phyloP scores from a whole-genome alignment of 257 asterid species.

The Jacaranda mimosifolia region DNA sequence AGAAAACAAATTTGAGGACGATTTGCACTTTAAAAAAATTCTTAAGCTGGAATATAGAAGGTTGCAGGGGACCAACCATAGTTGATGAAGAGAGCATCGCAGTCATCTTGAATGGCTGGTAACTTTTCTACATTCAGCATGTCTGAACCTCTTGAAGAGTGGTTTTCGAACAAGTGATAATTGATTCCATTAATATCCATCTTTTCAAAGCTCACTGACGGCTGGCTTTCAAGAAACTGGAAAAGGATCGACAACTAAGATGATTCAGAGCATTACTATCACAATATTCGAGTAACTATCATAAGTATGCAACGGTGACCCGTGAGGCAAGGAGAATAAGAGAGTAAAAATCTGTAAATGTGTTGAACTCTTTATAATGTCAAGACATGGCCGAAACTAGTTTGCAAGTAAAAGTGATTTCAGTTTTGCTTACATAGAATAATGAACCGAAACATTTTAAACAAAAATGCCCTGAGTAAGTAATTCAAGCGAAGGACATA shows the following conservation, averaged over 20 bases:
- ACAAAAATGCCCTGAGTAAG: background rate
- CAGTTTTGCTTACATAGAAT: constrained; percentile 11
- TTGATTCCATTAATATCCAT: constrained; percentile 35
- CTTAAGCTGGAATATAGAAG: background rate
- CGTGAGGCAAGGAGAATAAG: too few species aligned
- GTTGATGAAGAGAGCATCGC: constrained; percentile 38
- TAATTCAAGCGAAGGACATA: background rate
- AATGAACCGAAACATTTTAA: background rate
- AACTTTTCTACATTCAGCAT: constrained; percentile 15
- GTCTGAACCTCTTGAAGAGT: constrained; percentile 20
- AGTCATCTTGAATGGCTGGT: constrained; percentile 34
- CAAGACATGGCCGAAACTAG: background rate
- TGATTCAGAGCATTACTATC: constrained; percentile 18
- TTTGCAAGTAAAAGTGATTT: constrained; percentile 1
- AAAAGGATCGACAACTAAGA: background rate
- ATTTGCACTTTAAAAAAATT: background rate
- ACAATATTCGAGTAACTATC: background rate
- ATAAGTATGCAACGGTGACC: too few species aligned
- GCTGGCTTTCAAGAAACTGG: constrained; percentile 23
- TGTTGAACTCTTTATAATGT: background rate
- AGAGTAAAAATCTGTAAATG: too few species aligned
- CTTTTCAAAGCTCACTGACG: constrained; percentile 1
- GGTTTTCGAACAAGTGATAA: constrained; percentile 9
- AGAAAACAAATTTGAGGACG: background rate
- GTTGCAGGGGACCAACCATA: constrained; percentile 33